Evolutionary conservation across 177 flowering plant species (phyloP).

Genomic region (Vitis hybrid): DNA sequence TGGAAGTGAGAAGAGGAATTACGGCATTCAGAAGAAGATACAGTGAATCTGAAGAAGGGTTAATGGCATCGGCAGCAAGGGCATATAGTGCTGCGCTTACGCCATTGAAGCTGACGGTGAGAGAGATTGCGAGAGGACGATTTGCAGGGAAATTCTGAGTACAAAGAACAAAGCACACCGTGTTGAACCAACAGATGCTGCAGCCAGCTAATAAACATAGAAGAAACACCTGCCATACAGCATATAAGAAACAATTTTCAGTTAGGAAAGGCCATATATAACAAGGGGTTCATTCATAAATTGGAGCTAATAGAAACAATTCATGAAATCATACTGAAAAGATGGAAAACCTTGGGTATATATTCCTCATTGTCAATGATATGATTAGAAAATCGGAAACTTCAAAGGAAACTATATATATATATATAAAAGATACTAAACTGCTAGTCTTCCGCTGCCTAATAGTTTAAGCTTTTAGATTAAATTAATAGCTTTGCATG

Average conservation of each 20-base stretch:
- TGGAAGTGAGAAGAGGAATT: conserved; percentile 59
- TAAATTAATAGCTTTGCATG: too few relatives aligned
- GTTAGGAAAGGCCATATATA: background rate
- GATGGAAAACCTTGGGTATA: too few relatives aligned
- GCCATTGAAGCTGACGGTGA: conserved; percentile 87
- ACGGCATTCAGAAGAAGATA: conserved; percentile 75
- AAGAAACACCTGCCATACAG: conserved; percentile 58
- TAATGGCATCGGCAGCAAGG: conserved; percentile 61
- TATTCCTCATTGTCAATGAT: too few relatives aligned
- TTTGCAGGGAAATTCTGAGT: conserved; percentile 63
- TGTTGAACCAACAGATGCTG: conserved; percentile 98
- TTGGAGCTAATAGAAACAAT: too few relatives aligned
- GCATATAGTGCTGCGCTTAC: conserved; percentile 84
- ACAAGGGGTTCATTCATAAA: background rate
- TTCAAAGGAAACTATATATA: too few relatives aligned
- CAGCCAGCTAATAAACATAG: conserved; percentile 76
- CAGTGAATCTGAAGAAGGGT: conserved; percentile 36
- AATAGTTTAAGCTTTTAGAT: too few relatives aligned
- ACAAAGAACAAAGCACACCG: conserved; percentile 84
- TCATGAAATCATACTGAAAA: too few relatives aligned
- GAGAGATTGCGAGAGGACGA: conserved; percentile 70
- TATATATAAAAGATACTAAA: too few relatives aligned
- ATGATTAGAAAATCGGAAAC: background rate
- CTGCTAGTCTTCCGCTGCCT: too few relatives aligned
- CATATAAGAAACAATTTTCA: background rate